Base-by-base conservation (phyloP, 805 yeast genomes). In the Candida nemodendra region DNA sequence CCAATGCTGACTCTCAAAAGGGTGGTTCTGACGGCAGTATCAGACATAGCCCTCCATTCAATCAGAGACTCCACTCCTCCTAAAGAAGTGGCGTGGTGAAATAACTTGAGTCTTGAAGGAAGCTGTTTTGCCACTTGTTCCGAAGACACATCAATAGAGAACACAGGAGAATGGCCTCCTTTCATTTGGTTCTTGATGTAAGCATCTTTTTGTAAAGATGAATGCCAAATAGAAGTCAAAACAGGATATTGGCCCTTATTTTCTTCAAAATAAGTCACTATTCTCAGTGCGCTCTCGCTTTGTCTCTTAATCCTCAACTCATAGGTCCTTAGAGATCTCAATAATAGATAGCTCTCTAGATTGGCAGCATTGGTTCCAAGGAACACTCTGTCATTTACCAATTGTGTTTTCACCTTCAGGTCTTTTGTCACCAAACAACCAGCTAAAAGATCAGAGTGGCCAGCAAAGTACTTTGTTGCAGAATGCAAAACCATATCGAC, bases 401-500 rank as follows among this genome's bases (percentile, higher is more conserved):
- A 68, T 29, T 65, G 54, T 16, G 64, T 49, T 39, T 74, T 72
- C 5, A 69, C 69, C 2, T 65, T 61, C 7, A 54, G 48, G 42
- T 77, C 77, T 55, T 81, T 80, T n/a, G 84, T 79, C 14, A 81
- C 78, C 14, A 89, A 62, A 9, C 83, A 68, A 23, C 98, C 97
- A 4, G 95, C 89, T 34, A 90, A 67, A 29, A 89, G 65, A 59
- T 90, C 97, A 5, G 95, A 85, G 62, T 90, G 96, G n/a, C 98
- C 97, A 27, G 95, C 96, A 54, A 88, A 83, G 64, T 83, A 91
- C 59, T 90, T 90, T 1, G 96, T 90, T 1, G 89, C 96, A 1
- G 96, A 87, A 61, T 90, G 96, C 76, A 91, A 68, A n/a, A 91
- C 79, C 48, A 88, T 64, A 60, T 91, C 97, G 21, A 84, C 96